Evolutionary conservation across 202 grass and related monocot genomes (phyloP), one percentile per base, ranked within the genome.

Genomic region (Thinopyrum obtusiflorum): DNA sequence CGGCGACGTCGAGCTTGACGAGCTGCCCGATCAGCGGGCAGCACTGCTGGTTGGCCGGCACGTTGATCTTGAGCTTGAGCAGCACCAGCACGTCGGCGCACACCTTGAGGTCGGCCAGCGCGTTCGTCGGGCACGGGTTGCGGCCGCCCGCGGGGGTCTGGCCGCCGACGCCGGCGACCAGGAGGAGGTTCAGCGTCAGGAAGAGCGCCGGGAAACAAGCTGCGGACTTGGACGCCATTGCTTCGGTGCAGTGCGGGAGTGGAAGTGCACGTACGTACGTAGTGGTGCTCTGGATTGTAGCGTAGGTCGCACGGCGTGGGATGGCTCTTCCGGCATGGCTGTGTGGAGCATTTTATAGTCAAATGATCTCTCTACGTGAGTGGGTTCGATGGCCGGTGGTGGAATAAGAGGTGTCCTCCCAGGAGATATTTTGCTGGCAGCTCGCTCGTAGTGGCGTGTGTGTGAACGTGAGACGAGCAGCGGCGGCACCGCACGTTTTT

Each of bases 51-150:
- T 4, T 87, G n/a, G 29, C 75, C 67, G 88, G 88, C 74, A 90
- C 88, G 84, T 90, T 90, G 67, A 90, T 47, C 84, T 84, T 90
- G 60, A 90, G 88, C 88, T 90, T 90, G 21, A 90, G 84, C 68
- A 90, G 47, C n/a, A 87, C 88, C 49, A 90, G 81, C 76, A 90
- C 85, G 85, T 87, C 85, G 21, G 76, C 85, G 81, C 89, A 90
- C 76, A 84, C 89, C 80, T 90, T 90, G 2, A 90, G 76, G 61
- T 84, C 76, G 3, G 68, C 85, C 47, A 90, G 49, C 51, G 85
- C 85, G 28, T 80, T 90, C 46, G 89, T 76, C 80, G 85, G 84
- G 89, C 89, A 90, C 29, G 89, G 85, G 76, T 84, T 90, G 21
- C 89, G 85, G 17, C 68, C 0, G 42, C 2, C 35, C 70, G 36